Percentiles rank a stretch among this genome's conserved stretches.
These are phyloP conservation scores for Fusarium marasasianum DNA, from an alignment of 2,329 filamentous ascomycete species.

Conservation along the genomic window DNA sequence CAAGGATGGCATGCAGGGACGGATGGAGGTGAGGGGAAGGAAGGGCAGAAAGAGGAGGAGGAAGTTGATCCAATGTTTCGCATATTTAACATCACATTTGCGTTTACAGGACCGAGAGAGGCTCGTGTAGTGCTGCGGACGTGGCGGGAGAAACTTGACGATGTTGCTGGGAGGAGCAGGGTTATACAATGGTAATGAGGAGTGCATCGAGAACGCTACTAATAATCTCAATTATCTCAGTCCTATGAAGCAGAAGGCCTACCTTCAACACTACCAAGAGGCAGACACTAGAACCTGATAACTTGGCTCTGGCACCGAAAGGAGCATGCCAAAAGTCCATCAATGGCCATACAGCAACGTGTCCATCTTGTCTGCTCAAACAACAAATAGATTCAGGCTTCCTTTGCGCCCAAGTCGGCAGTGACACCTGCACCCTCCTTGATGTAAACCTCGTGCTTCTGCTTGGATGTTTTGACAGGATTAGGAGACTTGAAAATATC, in stretches of 20 bases:
- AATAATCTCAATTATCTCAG: not conserved
- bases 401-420: not conserved
- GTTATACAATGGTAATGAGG: not conserved
- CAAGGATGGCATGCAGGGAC: not conserved
- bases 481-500: not conserved
- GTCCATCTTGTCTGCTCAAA: not conserved
- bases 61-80: slow-evolving; percentile 3
- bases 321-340: not conserved
- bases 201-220: not conserved
- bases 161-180: not conserved
- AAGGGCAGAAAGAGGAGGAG: not conserved
- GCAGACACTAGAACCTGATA: not conserved
- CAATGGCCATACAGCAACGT: not conserved
- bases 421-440: not conserved
- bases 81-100: slow-evolving; percentile 14
- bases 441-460: not conserved
- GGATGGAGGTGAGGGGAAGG: not conserved
- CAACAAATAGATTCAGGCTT: not conserved
- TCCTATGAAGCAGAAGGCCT: not conserved
- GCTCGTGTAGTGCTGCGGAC: not conserved
- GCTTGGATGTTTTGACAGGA: not conserved
- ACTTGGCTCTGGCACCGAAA: not conserved
- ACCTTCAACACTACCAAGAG: not conserved
- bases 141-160: slow-evolving; percentile 3
- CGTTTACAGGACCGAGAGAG: not conserved